Base-by-base conservation (phyloP, 2,329 filamentous ascomycete genomes). In the Pestalotiopsis fici region DNA sequence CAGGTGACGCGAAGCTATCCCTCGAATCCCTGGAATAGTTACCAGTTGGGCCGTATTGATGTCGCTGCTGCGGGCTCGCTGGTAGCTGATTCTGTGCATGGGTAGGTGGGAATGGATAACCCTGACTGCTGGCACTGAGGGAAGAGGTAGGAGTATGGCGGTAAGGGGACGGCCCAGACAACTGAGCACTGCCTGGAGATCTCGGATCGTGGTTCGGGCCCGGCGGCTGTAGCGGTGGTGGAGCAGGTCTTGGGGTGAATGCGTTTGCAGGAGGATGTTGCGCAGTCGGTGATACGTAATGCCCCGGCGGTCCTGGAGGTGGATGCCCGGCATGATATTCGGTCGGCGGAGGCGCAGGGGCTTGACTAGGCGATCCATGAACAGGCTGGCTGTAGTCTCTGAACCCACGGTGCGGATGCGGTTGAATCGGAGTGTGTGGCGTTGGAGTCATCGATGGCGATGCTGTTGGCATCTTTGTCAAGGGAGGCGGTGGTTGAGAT, bases 71-170 rank as follows among this genome's bases (percentile, higher is more conserved):
- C 25, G 86, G 86, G 71, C 86, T 88, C 28, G 79, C 77, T 37
- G 83, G 78, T 65, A 82, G 80, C 39, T 81, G 80, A 31, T 81
- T 68, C 37, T 75, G 74, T 18, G 50, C 64, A 37, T 71, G 71
- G 21, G 70, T 79, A 25, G 80, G 77, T 31, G 86, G 85, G 60
- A 88, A 88, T 1, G 86, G 85, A 70, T 86, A 88, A 28, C 83
- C 85, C 59, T 79, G 76, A 69, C 78, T 77, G 47, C 78, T 74
- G 13, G 74, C 77, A 70, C 80, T 82, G 59, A 79, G 72, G 3
- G 84, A 82, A 37, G 84, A 83, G 3, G 81, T 83, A 25, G 84
- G 83, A 11, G 84, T 84, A 28, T 83, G 81, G 65, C 85, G 83
- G 71, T 87, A 87, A 2, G 86, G 82, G 3, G 84, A 85, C 4